Conservation (phyloP, 192 early-diverging fungal genomes). For the Coemansia sp. region DNA sequence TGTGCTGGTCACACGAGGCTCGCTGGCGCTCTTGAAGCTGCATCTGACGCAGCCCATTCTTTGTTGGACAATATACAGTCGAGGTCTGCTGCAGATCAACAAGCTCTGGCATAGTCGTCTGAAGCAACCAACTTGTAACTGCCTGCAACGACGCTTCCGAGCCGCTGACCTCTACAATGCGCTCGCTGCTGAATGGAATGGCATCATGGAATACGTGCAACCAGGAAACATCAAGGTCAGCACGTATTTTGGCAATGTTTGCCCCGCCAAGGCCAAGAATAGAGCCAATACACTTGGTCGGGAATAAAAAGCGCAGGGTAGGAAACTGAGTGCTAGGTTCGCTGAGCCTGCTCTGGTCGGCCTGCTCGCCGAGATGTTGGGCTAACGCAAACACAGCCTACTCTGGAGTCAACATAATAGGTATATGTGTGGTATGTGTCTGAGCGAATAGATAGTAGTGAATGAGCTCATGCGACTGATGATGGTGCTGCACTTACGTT, state of each 20-base stretch:
- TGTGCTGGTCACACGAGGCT: background rate
- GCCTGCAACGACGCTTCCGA: constrained; percentile 14
- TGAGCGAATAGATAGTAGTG: too few species aligned
- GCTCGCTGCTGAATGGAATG: constrained; percentile 44
- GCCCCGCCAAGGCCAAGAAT: constrained; percentile 33
- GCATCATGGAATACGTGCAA: constrained; percentile 25
- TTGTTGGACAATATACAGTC: constrained; percentile 30
- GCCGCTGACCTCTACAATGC: constrained; percentile 35
- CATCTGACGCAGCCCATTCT: constrained; percentile 31
- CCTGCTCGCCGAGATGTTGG: constrained; percentile 34
- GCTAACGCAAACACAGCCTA: constrained; percentile 39
- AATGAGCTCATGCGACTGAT: too few species aligned
- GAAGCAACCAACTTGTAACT: constrained; percentile 14
- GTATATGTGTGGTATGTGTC: background rate
- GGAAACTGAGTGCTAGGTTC: constrained; percentile 2
- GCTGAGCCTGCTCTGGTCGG: background rate
- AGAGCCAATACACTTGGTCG: constrained; percentile 26
- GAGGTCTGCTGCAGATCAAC: constrained; percentile 12
- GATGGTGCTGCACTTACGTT: constrained; percentile 24
- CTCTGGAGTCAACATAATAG: background rate
- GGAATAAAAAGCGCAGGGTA: constrained; percentile 36
- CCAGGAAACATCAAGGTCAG: constrained; percentile 16
- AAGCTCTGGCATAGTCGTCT: constrained; percentile 16
- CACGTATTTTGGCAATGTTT: constrained; percentile 16
- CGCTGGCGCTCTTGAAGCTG: constrained; percentile 22